Conservation (phyloP, 495 filamentous ascomycete species). For the Xylaria acuta region DNA sequence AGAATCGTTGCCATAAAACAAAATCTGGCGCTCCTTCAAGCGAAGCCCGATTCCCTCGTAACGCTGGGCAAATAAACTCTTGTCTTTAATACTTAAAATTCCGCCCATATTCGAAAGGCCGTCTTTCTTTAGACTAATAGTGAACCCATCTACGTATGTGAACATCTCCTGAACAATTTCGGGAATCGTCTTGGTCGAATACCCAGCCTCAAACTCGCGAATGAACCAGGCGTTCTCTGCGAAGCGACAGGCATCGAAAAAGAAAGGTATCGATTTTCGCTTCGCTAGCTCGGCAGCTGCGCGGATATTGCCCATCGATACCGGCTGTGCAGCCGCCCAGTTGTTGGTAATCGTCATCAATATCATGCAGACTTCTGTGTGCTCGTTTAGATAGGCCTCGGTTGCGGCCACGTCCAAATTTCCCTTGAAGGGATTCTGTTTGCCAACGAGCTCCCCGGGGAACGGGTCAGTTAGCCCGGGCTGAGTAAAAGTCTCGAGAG, state of each 20-base stretch:
- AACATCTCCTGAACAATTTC: conserved; percentile 28
- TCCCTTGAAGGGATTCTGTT: conserved; percentile 25
- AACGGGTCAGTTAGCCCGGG: conserved; percentile 11
- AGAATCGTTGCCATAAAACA: conserved; percentile 27
- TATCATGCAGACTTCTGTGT: conserved; percentile 18
- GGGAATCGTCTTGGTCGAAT: neutral
- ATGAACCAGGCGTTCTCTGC: conserved; percentile 27
- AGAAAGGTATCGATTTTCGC: conserved; percentile 15
- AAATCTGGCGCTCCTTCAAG: conserved; percentile 24
- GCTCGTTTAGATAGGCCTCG: conserved; percentile 4
- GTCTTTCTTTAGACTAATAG: conserved; percentile 23
- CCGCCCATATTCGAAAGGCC: conserved; percentile 27
- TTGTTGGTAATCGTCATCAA: conserved; percentile 27
- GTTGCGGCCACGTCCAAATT: conserved; percentile 21
- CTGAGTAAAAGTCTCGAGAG: conserved; percentile 21
- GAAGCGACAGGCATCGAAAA: conserved; percentile 28
- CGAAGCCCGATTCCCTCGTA: conserved; percentile 21
- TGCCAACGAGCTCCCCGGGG: conserved; percentile 20
- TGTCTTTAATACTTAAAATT: conserved; percentile 17
- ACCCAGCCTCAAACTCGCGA: conserved; percentile 4
- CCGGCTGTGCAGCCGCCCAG: conserved; percentile 25
- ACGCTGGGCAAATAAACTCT: conserved; percentile 13
- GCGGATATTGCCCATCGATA: conserved; percentile 25
- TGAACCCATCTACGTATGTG: conserved; percentile 25
- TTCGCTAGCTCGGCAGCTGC: conserved; percentile 13